Conservation (phyloP, 2,329 filamentous ascomycete genomes). For the Aspergillus hortae region DNA sequence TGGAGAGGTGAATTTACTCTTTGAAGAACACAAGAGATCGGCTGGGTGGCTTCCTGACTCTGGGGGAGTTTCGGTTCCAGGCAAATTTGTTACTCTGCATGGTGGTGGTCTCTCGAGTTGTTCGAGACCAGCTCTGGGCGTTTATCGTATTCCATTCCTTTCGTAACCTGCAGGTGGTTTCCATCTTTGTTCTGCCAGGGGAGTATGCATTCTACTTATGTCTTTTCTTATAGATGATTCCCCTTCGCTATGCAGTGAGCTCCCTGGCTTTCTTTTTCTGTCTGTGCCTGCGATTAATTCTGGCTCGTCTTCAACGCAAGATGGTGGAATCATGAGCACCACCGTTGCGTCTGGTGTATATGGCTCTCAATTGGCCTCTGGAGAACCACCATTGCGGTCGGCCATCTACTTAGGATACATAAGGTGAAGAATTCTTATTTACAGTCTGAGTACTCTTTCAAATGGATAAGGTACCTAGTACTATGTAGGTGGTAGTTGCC, state of each 20-base stretch:
- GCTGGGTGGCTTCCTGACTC: not conserved
- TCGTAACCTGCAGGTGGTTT: not conserved
- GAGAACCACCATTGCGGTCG: too few species aligned
- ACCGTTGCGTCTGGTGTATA: not conserved
- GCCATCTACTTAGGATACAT: too few species aligned
- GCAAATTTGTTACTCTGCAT: not conserved
- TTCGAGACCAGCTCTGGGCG: conserved; percentile 7
- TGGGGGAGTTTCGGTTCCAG: not conserved
- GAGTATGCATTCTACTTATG: conserved; percentile 4
- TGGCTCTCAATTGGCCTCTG: too few species aligned
- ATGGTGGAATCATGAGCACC: not conserved
- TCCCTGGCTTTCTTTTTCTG: not conserved
- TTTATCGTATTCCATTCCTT: conserved; percentile 6
- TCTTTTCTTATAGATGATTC: conserved; percentile 27
- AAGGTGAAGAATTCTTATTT: too few species aligned
- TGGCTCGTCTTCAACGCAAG: not conserved
- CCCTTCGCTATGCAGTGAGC: conserved; percentile 20
- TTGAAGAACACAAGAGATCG: not conserved
- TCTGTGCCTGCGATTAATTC: not conserved
- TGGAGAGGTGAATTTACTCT: not conserved
- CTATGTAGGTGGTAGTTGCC: too few species aligned
- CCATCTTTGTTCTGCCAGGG: conserved; percentile 2
- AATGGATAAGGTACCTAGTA: too few species aligned
- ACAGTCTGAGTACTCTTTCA: too few species aligned
- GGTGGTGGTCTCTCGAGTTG: conserved; percentile 6